phyloP scores from a whole-genome alignment of 2,329 filamentous ascomycete genomes.

The Monosporascus sp. region DNA sequence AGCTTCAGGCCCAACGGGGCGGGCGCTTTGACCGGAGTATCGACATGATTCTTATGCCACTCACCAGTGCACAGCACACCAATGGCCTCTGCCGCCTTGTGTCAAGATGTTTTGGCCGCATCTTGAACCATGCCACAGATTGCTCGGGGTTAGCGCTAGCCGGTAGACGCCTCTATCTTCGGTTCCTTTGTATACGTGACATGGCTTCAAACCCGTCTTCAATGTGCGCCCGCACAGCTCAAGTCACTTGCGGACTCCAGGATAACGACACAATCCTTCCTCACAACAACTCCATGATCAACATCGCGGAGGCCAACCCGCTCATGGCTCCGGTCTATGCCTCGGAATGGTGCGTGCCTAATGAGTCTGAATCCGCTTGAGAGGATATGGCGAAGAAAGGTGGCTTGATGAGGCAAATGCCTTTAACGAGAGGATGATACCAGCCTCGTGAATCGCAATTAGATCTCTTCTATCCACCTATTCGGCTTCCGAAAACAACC shows the following conservation, averaged over 20 bases:
- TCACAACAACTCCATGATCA: background rate
- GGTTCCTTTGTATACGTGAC: background rate
- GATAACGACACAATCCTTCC: background rate
- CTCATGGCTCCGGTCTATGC: background rate
- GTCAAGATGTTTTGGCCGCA: background rate
- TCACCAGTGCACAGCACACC: conserved; percentile 17
- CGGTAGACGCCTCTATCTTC: background rate
- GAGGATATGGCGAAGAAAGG: background rate
- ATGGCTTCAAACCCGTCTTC: background rate
- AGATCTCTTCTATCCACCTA: background rate
- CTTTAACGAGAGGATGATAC: no score
- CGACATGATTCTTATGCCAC: conserved; percentile 44
- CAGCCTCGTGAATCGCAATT: no score
- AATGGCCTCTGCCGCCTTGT: conserved; percentile 11
- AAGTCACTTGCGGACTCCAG: background rate
- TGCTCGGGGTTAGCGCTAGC: background rate
- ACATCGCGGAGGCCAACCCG: background rate
- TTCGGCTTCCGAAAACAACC: background rate
- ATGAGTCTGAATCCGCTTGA: background rate
- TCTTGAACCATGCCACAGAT: background rate
- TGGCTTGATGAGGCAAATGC: background rate
- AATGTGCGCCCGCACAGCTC: background rate
- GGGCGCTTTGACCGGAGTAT: conserved; percentile 43
- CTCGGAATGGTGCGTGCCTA: background rate
- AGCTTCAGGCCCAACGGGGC: conserved; percentile 23